Evolutionary conservation across 139 green algal genomes (phyloP), one percentile per base, ranked within the genome.

Genomic region (Chlamydomonas incerta): DNA sequence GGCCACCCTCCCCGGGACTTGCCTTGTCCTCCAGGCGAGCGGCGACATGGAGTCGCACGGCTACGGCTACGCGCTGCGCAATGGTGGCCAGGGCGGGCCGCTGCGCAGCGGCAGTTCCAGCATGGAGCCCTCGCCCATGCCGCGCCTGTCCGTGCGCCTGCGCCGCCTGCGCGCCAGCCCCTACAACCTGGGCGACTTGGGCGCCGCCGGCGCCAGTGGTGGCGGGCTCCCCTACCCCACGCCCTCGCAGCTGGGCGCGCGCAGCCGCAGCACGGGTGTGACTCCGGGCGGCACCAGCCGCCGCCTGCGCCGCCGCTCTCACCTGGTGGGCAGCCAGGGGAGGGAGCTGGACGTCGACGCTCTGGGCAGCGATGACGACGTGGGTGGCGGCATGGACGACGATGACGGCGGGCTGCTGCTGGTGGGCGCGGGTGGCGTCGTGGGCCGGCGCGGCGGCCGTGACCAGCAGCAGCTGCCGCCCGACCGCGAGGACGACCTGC

Each of bases 61-160:
- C 35, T 74, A 57, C 23, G 37, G 69, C 21, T 34, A 34, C 65
- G 41, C 28, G 1, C 2, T 74, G 23, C 63, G 76, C n/a, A 74
- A 24, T 63, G 50, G 60, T 35, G 68, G 35, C 41, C 41, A 50
- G 60, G 74, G 73, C 20, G 31, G 33, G 21, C 74, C 60, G 24
- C 52, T 58, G 15, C 31, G 74, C 34, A 81, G 47, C 52, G 74
- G 74, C 63, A 72, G 58, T 47, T 60, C 63, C 0, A 69, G 46
- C 31, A 67, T 85, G 79, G 79, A 85, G 66, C 79, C 79, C 31
- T 85, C 79, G 6, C 79, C 79, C 23, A 50, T 85, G 79, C 79
- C 79, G 21, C 79, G 79, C 47, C 46, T 85, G 8, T 85, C 79
- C 11, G 75, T 66, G 20, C 31, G 79, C 46, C 3, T 85, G 20